These are phyloP conservation scores for Rhododendron ferrugineum DNA, from an alignment of 148 eudicot species.

Conservation along the genomic window DNA sequence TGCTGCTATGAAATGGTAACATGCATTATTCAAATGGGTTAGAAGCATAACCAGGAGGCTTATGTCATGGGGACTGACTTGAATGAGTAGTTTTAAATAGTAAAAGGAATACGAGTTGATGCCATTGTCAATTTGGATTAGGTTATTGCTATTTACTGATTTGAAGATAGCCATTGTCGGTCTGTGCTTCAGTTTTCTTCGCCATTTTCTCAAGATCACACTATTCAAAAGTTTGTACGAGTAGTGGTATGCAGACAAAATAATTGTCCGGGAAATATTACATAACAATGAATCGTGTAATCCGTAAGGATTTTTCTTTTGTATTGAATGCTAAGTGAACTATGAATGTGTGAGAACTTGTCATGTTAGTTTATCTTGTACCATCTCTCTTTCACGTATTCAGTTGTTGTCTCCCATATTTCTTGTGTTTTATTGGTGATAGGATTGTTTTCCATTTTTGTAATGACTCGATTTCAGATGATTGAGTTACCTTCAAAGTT, in stretches of 20 bases:
- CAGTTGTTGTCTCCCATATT: background rate
- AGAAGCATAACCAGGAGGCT: background rate
- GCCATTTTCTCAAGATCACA: background rate
- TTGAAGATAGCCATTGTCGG: background rate
- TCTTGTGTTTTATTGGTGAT: background rate
- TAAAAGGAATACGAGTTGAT: background rate
- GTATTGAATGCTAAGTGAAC: background rate
- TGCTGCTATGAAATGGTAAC: background rate
- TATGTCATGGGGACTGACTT: background rate
- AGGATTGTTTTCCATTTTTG: background rate
- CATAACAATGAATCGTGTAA: background rate
- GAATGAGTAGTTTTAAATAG: background rate
- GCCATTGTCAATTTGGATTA: background rate
- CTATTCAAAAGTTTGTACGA: background rate
- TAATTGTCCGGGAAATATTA: background rate
- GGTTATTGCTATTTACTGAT: background rate
- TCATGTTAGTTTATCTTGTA: background rate
- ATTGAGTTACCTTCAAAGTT: slow-evolving; percentile 94
- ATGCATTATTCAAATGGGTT: background rate
- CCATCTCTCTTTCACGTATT: background rate
- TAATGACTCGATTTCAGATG: slow-evolving; percentile 44
- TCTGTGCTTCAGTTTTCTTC: background rate
- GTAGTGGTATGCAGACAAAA: background rate
- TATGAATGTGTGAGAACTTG: background rate
- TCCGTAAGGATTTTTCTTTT: background rate